These are phyloP conservation scores for Cercis canadensis DNA, from an alignment of 306 rosid species.

Conservation along the genomic window DNA sequence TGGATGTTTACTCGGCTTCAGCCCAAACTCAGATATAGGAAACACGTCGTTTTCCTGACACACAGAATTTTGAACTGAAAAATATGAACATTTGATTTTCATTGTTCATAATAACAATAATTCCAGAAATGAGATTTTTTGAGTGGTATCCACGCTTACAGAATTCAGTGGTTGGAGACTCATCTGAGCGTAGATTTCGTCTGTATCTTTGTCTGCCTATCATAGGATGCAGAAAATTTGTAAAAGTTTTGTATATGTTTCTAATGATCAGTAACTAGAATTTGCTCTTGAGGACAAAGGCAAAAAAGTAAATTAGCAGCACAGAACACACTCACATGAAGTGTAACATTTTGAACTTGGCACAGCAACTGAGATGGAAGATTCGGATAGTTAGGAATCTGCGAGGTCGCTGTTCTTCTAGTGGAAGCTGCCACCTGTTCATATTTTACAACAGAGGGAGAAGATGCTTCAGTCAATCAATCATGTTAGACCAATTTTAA, in stretches of 20 bases:
- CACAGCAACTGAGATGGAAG: constrained; percentile 90
- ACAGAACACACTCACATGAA: constrained; percentile 63
- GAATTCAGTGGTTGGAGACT: constrained; percentile 90
- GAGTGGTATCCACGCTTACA: constrained; percentile 54
- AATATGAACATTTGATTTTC: neutral
- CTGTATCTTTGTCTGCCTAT: constrained; percentile 96
- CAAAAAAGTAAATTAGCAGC: too few relatives aligned
- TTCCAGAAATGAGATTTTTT: constrained; percentile 16
- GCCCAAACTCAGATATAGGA: constrained; percentile 82
- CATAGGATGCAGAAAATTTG: constrained; percentile 26
- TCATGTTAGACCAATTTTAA: too few relatives aligned
- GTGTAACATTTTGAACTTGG: constrained; percentile 84
- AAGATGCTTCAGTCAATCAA: too few relatives aligned
- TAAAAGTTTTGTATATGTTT: neutral
- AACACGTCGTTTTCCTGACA: constrained; percentile 89
- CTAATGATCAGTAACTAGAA: neutral
- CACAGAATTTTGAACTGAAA: constrained; percentile 11
- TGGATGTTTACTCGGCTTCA: constrained; percentile 85
- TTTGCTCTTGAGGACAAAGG: neutral
- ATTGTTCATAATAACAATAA: neutral
- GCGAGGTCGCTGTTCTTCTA: constrained; percentile 84
- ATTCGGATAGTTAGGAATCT: constrained; percentile 93
- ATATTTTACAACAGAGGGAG: constrained; percentile 6
- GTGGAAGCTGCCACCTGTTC: constrained; percentile 93
- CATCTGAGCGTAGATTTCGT: constrained; percentile 97